These are phyloP conservation scores for Letharia lupina DNA, from an alignment of 495 filamentous ascomycete genomes.

Conservation along the genomic window DNA sequence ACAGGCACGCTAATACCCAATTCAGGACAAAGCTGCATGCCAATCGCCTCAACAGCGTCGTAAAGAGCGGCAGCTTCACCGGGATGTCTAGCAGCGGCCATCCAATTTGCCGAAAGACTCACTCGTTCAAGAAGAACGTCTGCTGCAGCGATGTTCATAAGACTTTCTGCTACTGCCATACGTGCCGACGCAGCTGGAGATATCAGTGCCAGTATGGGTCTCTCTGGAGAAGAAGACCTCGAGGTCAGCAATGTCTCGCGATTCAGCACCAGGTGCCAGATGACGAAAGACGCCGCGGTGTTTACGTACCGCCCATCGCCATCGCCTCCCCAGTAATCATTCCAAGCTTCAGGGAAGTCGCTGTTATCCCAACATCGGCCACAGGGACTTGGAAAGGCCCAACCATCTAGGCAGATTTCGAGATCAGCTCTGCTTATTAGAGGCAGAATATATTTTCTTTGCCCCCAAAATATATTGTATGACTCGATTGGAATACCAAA, in stretches of 20 bases:
- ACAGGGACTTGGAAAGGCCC: constrained; percentile 96
- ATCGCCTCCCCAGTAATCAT: constrained; percentile 84
- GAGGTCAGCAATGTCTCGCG: not conserved
- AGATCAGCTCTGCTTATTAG: not conserved
- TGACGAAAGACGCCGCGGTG: not conserved
- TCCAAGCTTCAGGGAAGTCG: constrained; percentile 63
- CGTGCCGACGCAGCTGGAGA: constrained; percentile 86
- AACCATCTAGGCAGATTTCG: constrained; percentile 76
- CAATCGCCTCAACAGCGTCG: constrained; percentile 88
- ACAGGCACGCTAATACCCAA: constrained; percentile 89
- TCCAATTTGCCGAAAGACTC: constrained; percentile 94
- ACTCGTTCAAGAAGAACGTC: constrained; percentile 71
- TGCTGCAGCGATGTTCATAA: constrained; percentile 87
- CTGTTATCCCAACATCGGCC: constrained; percentile 85
- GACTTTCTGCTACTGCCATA: constrained; percentile 91
- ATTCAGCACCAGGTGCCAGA: not conserved
- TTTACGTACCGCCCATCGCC: constrained; percentile 60
- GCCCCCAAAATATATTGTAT: too few relatives aligned
- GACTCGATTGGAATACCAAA: not conserved
- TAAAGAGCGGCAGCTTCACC: constrained; percentile 91
- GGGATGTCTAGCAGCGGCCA: constrained; percentile 87
- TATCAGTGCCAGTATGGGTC: constrained; percentile 81
- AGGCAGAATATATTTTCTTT: not conserved
- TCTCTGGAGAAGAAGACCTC: constrained; percentile 43
- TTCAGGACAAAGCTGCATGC: constrained; percentile 74